These are phyloP conservation scores for Diaporthe citrichinensis DNA, from an alignment of 2,329 filamentous ascomycete genomes.

Conservation along the genomic window DNA sequence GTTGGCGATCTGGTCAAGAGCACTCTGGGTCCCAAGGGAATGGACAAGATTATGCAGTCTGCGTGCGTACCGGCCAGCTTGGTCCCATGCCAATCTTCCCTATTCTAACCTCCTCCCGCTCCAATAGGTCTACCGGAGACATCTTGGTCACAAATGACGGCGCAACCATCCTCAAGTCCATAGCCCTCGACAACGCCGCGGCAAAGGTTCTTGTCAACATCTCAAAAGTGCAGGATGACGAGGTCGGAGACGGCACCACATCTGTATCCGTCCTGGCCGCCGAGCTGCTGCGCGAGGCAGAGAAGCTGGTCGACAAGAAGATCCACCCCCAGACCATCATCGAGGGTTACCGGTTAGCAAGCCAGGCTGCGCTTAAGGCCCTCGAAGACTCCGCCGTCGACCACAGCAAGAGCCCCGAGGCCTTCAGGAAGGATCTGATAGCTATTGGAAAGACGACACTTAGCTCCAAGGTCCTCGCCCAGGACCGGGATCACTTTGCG, in stretches of 20 bases:
- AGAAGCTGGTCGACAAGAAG: constrained; percentile 97
- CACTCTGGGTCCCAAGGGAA: constrained; percentile 96
- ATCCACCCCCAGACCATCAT: constrained; percentile 99
- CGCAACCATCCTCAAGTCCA: constrained; percentile 97
- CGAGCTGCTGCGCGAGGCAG: constrained; percentile 94
- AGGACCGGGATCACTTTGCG: constrained; percentile 94
- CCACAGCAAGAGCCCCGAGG: constrained; percentile 85
- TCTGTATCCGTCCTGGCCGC: constrained; percentile 97
- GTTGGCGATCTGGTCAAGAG: constrained; percentile 98
- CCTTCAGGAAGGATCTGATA: constrained; percentile 90
- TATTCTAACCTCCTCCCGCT: constrained; percentile 38
- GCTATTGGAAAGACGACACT: constrained; percentile 95
- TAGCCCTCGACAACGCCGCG: constrained; percentile 97
- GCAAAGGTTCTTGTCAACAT: constrained; percentile 99
- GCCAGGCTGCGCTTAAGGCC: constrained; percentile 86
- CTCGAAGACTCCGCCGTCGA: constrained; percentile 89
- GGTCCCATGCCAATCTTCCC: constrained; percentile 27
- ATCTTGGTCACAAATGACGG: constrained; percentile 99
- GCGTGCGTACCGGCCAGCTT: constrained; percentile 72
- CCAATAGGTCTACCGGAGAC: constrained; percentile 86
- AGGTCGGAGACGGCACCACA: constrained; percentile 97
- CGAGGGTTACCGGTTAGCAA: constrained; percentile 98
- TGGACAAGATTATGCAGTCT: constrained; percentile 98
- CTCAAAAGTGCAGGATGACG: constrained; percentile 98
- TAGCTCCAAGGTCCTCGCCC: constrained; percentile 95